Evolutionary conservation across 106 monocot genomes (phyloP).

Genomic region (Acorus gramineus): DNA sequence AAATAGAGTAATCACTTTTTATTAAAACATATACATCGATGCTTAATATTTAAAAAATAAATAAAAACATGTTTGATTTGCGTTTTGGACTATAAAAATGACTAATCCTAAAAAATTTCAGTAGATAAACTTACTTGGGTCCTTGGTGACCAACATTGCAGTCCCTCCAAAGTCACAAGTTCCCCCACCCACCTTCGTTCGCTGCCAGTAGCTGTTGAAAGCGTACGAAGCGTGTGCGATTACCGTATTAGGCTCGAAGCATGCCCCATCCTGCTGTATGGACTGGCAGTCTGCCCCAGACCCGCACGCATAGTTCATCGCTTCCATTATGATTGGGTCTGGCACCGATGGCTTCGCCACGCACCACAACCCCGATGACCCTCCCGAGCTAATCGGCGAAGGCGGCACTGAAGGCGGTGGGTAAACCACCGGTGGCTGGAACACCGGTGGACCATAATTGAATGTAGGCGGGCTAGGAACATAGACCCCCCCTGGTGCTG

Average conservation of each 20-base stretch:
- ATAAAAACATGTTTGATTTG: too few relatives aligned
- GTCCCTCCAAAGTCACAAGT: constrained; percentile 71
- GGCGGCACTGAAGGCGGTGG: constrained; percentile 40
- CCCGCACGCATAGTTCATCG: constrained; percentile 71
- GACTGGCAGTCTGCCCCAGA: constrained; percentile 56
- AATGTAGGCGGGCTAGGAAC: constrained; percentile 24
- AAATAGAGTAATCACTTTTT: too few relatives aligned
- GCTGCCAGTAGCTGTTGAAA: constrained; percentile 75
- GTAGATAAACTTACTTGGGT: constrained; percentile 35
- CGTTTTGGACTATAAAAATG: too few relatives aligned
- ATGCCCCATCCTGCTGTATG: constrained; percentile 44
- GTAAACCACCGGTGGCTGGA: constrained; percentile 41
- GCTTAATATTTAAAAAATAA: too few relatives aligned
- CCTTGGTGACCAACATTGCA: constrained; percentile 48
- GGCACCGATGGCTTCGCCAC: constrained; percentile 74
- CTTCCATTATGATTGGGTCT: constrained; percentile 60
- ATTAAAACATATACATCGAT: too few relatives aligned
- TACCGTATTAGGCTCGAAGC: constrained; percentile 51
- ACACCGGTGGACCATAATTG: constrained; percentile 20
- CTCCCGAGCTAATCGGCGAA: neutral
- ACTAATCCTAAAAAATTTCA: too few relatives aligned
- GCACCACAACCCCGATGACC: constrained; percentile 32
- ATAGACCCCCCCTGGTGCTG: constrained; percentile 13
- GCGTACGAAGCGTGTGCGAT: constrained; percentile 64
- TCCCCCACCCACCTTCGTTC: constrained; percentile 40